A percentile compares a stretch with the other conserved stretches of the same genome.
Evolutionary conservation across 495 filamentous ascomycete genomes (phyloP).

Genomic region (Aspergillus sclerotiicarbonarius): DNA sequence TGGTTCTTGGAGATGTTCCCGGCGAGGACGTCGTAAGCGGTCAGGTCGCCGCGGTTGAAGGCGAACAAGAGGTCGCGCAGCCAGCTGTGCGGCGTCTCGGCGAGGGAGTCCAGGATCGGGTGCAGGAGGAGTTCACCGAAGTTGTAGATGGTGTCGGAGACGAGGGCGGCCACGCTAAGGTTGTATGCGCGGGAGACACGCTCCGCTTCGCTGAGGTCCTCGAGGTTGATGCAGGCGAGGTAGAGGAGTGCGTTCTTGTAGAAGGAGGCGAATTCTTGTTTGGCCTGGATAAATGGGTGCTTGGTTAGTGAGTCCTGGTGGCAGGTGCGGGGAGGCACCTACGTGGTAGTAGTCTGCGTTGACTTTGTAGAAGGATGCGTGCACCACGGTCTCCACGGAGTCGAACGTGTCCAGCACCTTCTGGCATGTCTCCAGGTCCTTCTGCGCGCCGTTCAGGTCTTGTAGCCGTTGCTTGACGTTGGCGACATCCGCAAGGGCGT

Average conservation of each 20-base stretch:
- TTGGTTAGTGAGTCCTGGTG: conserved; percentile 7
- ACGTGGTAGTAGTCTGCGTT: conserved; percentile 94
- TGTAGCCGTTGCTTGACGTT: conserved; percentile 77
- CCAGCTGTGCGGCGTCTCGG: conserved; percentile 67
- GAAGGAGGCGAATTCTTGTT: conserved; percentile 88
- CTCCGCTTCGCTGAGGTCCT: conserved; percentile 66
- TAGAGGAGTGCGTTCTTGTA: conserved; percentile 98
- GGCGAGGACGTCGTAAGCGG: conserved; percentile 76
- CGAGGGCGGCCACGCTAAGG: conserved; percentile 85
- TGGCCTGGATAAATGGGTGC: conserved; percentile 47
- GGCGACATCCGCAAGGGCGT: conserved; percentile 87
- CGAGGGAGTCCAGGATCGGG: conserved; percentile 86
- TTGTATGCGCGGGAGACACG: conserved; percentile 83
- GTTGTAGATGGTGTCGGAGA: conserved; percentile 96
- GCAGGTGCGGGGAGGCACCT: conserved; percentile 4
- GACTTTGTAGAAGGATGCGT: conserved; percentile 94
- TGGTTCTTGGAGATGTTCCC: conserved; percentile 73
- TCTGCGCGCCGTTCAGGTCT: conserved; percentile 72
- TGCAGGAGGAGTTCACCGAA: conserved; percentile 98
- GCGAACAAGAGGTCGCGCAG: conserved; percentile 91
- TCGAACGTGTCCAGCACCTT: conserved; percentile 87
- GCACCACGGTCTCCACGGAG: conserved; percentile 91
- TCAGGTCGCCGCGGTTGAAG: conserved; percentile 94
- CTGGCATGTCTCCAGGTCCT: conserved; percentile 84
- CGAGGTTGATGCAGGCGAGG: conserved; percentile 90